Conservation (phyloP, 2,329 filamentous ascomycete genomes). For the Ustulina deusta region DNA sequence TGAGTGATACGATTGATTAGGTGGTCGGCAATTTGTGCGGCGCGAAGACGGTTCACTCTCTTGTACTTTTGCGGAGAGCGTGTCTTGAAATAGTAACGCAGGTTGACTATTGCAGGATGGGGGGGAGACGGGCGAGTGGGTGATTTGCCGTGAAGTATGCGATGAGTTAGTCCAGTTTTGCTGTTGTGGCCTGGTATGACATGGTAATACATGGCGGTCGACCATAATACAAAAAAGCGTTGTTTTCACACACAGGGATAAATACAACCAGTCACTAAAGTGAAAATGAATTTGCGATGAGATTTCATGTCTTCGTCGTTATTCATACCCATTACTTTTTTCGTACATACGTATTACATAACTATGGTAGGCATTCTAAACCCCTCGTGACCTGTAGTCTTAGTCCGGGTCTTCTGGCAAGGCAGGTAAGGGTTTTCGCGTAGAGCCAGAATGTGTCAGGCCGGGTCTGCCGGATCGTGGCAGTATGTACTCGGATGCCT, state of each 20-base stretch:
- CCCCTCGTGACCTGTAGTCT: background rate
- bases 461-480: conserved; percentile 40
- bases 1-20: conserved; percentile 9
- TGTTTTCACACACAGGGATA: conserved; percentile 8
- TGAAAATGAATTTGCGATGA: background rate
- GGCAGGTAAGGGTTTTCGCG: conserved; percentile 59
- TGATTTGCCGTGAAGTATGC: conserved; percentile 3
- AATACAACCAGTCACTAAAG: background rate
- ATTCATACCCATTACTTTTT: conserved; percentile 33
- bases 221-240: conserved; percentile 25
- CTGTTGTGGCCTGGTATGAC: background rate
- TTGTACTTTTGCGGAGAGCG: conserved; percentile 10
- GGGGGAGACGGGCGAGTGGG: background rate
- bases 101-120: conserved; percentile 2
- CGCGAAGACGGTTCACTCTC: background rate
- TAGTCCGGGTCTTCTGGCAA: conserved; percentile 55
- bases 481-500: conserved; percentile 33
- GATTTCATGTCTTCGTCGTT: conserved; percentile 18
- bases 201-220: conserved; percentile 8
- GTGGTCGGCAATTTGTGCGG: conserved; percentile 6
- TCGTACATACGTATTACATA: conserved; percentile 21
- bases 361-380: conserved; percentile 11
- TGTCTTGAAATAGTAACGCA: background rate
- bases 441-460: conserved; percentile 40
- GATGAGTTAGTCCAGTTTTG: conserved; percentile 18